Percentiles rank a stretch among this genome's conserved stretches.
Evolutionary conservation across 805 yeast species (phyloP).

Genomic region (Wickerhamomyces ciferrii): DNA sequence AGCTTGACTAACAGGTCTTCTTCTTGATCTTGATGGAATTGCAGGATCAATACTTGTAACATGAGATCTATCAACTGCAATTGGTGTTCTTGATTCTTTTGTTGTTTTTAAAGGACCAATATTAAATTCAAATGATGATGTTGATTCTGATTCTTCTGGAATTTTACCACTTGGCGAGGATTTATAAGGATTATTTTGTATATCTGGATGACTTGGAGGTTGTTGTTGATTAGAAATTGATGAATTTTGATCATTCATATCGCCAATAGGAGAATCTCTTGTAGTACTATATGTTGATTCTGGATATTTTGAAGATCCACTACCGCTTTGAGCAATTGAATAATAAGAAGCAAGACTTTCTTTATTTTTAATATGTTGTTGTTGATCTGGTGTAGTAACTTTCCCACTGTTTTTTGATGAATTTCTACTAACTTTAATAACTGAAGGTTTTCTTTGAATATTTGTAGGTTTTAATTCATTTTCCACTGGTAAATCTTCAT

Average conservation of each 20-base stretch:
- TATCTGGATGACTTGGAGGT: neutral
- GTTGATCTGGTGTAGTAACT: neutral
- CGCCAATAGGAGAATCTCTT: neutral
- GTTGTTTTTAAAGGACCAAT: slow-evolving; percentile 16
- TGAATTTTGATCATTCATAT: too few species aligned
- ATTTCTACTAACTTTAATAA: slow-evolving; percentile 12
- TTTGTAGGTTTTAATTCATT: neutral
- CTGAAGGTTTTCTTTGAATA: slow-evolving; percentile 9
- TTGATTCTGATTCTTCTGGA: slow-evolving; percentile 2
- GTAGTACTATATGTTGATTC: slow-evolving; percentile 8
- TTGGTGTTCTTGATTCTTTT: slow-evolving; percentile 5
- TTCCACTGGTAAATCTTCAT: neutral
- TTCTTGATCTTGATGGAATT: slow-evolving; percentile 23
- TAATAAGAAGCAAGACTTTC: slow-evolving; percentile 1
- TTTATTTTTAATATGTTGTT: neutral
- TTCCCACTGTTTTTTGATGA: slow-evolving; percentile 1
- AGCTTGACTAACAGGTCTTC: slow-evolving; percentile 19
- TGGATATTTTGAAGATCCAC: slow-evolving; percentile 9
- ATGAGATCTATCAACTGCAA: slow-evolving; percentile 6
- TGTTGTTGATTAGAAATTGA: too few species aligned
- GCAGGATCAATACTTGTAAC: slow-evolving; percentile 12
- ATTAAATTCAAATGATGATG: slow-evolving; percentile 17
- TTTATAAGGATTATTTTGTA: neutral
- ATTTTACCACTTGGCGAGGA: neutral
- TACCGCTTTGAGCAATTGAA: slow-evolving; percentile 1